phyloP scores from a whole-genome alignment of 2,329 filamentous ascomycete species.

The Paracorniculantispora psalliotae region DNA sequence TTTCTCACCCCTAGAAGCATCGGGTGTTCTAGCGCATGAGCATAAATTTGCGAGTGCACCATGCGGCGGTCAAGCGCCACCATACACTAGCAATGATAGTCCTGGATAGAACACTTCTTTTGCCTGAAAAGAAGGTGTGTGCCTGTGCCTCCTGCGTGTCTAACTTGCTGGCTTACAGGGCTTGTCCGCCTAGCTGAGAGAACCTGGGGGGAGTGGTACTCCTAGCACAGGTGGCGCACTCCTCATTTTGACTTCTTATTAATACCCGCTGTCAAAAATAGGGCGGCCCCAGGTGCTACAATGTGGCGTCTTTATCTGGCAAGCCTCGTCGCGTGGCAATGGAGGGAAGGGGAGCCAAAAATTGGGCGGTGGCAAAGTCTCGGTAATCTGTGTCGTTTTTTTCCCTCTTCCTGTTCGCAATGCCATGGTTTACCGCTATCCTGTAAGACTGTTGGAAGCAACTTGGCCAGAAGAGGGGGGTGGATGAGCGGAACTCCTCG shows the following conservation, averaged over 20 bases:
- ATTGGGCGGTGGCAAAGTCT: conserved; percentile 11
- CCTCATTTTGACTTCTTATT: not conserved
- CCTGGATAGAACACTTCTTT: not conserved
- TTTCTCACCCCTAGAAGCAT: too few species aligned
- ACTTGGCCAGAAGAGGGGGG: not conserved
- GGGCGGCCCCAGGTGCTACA: conserved; percentile 1
- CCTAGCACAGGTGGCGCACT: not conserved
- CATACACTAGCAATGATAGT: too few species aligned
- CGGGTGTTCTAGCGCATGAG: too few species aligned
- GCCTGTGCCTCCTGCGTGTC: conserved; percentile 5
- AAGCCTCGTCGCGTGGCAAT: conserved; percentile 14
- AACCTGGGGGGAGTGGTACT: conserved; percentile 1
- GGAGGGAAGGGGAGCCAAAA: conserved; percentile 7
- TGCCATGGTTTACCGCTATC: too few species aligned
- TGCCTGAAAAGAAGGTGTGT: not conserved
- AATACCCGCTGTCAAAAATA: conserved; percentile 4
- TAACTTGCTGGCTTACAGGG: conserved; percentile 4
- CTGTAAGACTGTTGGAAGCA: too few species aligned
- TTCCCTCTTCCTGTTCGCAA: not conserved
- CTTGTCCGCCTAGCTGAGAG: conserved; percentile 7
- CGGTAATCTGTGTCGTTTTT: conserved; percentile 1
- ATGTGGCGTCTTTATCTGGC: conserved; percentile 13
- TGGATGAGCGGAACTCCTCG: not conserved
- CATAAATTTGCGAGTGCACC: too few species aligned
- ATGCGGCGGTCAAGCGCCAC: too few species aligned